Evolutionary conservation across 1,284 basidiomycete genomes (phyloP), one percentile per base, ranked within the genome.

Genomic region (Sporisorium exsertum): DNA sequence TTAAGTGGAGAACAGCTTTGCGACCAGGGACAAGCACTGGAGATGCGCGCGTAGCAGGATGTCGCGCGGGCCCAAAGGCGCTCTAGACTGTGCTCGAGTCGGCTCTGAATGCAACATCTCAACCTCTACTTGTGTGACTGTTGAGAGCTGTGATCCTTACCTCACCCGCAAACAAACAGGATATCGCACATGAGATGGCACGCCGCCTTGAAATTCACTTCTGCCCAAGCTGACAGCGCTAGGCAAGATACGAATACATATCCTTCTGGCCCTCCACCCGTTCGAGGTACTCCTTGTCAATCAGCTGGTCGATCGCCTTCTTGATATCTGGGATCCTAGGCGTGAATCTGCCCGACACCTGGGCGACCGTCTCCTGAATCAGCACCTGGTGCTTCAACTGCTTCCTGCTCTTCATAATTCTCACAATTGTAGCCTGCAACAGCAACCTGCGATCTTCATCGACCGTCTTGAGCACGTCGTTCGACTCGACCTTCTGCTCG

Each of bases 271-370:
- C 93, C 29, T 94, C 93, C 27, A 93, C 92, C 42, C 95, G 91
- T 86, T 97, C 95, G 70, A 99, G 92, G 86, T 97, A 99, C 87
- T 98, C 97, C 87, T 97, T 97, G 88, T 99, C 96, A 60, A 99
- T 89, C 40, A 99, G 88, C 42, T 93, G 92, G 84, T 99, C 97
- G 81, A 99, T 98, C n/a, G 96, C 95, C 92, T 87, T 87, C 73
- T 88, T 88, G 87, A 96, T 95, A 85, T 95, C 94, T 2, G 92
- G 91, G 64, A 96, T 92, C 88, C 93, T 93, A 18, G 94, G 95
- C 46, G 91, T 90, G 86, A 96, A 96, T 56, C 94, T 90, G 81
- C 92, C 89, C 37, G 92, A 92, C 78, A 98, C 94, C 86, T 95
- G 94, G 2, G 91, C 90, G 70, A 95, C 95, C 72, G 97, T 94